Base-by-base conservation (phyloP, 495 filamentous ascomycete species). In the Hyphodiscus hymeniophilus region DNA sequence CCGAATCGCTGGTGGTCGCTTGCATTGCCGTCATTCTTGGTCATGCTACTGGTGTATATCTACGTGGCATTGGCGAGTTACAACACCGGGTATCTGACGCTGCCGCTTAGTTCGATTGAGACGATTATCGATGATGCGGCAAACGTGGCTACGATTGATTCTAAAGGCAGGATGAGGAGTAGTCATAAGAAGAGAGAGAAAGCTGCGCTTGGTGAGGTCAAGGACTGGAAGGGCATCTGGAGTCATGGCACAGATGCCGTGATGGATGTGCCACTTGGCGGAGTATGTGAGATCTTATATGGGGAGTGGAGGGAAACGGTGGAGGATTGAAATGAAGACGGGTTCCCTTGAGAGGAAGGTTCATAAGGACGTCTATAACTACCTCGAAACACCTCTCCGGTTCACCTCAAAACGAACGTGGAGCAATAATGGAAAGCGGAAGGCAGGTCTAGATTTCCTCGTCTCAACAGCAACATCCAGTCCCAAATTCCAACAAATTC, bases 1-100 rank as follows among this genome's bases (percentile, higher is more conserved):
- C 92, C 94, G 2, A 85, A 94, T 61, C 81, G 92, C 18, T 98
- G 92, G 92, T 98, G 92, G 92, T 85, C 84, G 23, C 73, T 98
- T 8, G 92, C 92, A 1, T 79, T 96, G 13, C 92, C 92, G 1
- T 78, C 82, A 2, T 97, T 87, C 68, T 66, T 96, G 36, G 91
- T 96, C 39, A 91, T 95, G 79, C 61, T 75, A 18, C 72, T 96
- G 13, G 76, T 92, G 16, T 97, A 92, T 63, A 91, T 97, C 47
- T 99, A 95, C 65, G 81, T 95, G 13, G 92, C 94, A 33, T 74
- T 99, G 24, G 89, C 92, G 33, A 75, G 75, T 23, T 97, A 95
- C 63, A 99, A 99, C 61, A 87, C 82, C 3, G 83, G 84, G 51
- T 85, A 89, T 45, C 66, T 97, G 54, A 99, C 92, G 6, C 67